Percentiles rank a stretch among this genome's conserved stretches.
Conservation (phyloP, 305 asterid species). For the Fraxinus platypoda region DNA sequence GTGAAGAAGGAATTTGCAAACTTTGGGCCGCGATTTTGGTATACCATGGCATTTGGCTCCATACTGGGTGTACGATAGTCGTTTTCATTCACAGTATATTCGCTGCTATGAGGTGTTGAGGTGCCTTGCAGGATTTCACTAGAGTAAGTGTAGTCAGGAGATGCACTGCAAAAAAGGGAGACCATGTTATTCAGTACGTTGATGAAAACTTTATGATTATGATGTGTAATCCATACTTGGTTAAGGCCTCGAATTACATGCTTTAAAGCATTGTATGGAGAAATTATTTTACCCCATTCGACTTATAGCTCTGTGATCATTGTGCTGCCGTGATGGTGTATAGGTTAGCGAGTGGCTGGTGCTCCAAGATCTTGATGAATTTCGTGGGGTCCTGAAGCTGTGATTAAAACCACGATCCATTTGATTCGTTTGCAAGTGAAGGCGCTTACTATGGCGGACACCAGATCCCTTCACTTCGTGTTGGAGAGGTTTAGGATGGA, state of each 20-base stretch:
- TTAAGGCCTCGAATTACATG: neutral
- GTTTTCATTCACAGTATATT: conserved; percentile 64
- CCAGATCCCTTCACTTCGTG: conserved; percentile 23
- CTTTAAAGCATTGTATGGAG: neutral
- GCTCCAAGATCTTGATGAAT: conserved; percentile 64
- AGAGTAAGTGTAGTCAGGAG: conserved; percentile 48
- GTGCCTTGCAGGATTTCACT: conserved; percentile 58
- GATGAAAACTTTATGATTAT: neutral
- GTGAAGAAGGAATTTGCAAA: conserved; percentile 66
- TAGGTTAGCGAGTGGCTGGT: conserved; percentile 43
- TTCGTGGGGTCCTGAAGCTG: conserved; percentile 71
- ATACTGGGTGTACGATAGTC: conserved; percentile 61
- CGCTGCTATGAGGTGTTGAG: conserved; percentile 73
- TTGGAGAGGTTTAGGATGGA: conserved; percentile 15
- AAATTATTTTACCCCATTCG: conserved; percentile 36
- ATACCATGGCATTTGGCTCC: conserved; percentile 12
- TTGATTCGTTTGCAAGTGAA: conserved; percentile 29
- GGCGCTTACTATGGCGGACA: conserved; percentile 34
- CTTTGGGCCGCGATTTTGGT: conserved; percentile 49
- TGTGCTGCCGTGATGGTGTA: conserved; percentile 53
- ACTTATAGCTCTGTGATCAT: conserved; percentile 32
- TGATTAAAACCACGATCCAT: conserved; percentile 47
- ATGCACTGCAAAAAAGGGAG: conserved; percentile 37
- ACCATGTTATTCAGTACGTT: neutral
- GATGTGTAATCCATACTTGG: neutral